Evolutionary conservation across 2,329 filamentous ascomycete genomes (phyloP).

Genomic region (Phialophora tarda): DNA sequence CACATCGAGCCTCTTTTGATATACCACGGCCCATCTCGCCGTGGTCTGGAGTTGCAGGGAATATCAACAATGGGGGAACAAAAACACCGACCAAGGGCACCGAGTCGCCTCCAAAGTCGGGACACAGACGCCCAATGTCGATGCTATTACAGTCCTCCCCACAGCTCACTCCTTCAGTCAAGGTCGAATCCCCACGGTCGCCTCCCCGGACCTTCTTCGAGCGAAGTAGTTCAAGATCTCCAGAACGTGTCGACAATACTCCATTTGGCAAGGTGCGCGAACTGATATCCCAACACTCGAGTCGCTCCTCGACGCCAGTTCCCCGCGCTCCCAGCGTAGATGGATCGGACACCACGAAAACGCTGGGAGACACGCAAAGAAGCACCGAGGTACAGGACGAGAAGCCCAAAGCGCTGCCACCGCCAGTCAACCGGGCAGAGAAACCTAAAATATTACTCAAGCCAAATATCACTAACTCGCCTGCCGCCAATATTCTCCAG

Average conservation of each 20-base stretch:
- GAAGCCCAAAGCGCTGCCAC: slow-evolving; percentile 51
- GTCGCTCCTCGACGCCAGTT: slow-evolving; percentile 36
- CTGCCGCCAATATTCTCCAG: slow-evolving; percentile 34
- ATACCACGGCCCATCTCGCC: slow-evolving; percentile 49
- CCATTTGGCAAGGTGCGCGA: slow-evolving; percentile 36
- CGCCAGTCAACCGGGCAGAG: slow-evolving; percentile 78
- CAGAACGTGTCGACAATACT: slow-evolving; percentile 36
- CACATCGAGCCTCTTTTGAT: slow-evolving; percentile 50
- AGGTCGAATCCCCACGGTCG: slow-evolving; percentile 52
- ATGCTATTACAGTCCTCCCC: slow-evolving; percentile 51
- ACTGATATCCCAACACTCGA: slow-evolving; percentile 38
- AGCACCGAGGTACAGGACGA: slow-evolving; percentile 3
- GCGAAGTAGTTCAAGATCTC: slow-evolving; percentile 37
- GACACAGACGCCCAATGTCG: slow-evolving; percentile 60
- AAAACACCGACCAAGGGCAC: slow-evolving; percentile 41
- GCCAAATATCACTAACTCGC: slow-evolving; percentile 40
- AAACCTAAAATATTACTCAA: slow-evolving; percentile 72
- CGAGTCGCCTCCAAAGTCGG: slow-evolving; percentile 63
- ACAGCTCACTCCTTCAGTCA: slow-evolving; percentile 50
- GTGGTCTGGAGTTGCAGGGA: slow-evolving; percentile 45
- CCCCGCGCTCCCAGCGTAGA: slow-evolving; percentile 30
- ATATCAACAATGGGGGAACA: slow-evolving; percentile 36
- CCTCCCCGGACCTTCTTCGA: slow-evolving; percentile 46
- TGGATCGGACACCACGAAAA: slow-evolving; percentile 8
- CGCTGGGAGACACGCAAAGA: slow-evolving; percentile 1